Evolutionary conservation across 2,329 filamentous ascomycete genomes (phyloP), one percentile per base, ranked within the genome.

Genomic region (Clarireedia hainanense): DNA sequence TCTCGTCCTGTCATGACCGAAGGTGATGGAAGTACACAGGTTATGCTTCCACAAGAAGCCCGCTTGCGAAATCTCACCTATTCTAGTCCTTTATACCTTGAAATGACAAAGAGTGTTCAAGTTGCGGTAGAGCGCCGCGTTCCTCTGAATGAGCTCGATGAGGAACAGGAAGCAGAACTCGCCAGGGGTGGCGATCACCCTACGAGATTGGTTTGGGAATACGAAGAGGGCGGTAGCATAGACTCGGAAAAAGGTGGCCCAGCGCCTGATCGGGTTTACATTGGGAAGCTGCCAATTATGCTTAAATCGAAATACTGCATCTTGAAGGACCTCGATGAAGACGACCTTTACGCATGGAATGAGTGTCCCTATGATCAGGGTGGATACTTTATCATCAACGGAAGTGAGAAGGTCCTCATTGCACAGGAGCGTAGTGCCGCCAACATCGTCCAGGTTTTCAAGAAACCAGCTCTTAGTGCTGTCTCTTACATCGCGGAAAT

Each of bases 361-460:
- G 94, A 99, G 73, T 99, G 94, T 64, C 94, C 94, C 0, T 99
- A 96, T 71, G 94, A 99, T 68, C 94, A 96, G 69, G 94, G 94
- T 64, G 94, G 94, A 63, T 99, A 99, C 73, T 99, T 99, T 69
- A 90, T 99, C 66, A 99, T 99, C 79, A 99, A 99, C 74, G 94
- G 94, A 45, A 95, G 89, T 72, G 94, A 99, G 70, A 99, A 99
- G 78, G 94, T 99, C 23, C 76, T 99, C 64, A 99, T 99, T 66
- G 94, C 94, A 1, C 94, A 99, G 71, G 94, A 99, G 73, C 88
- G 94, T 60, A 96, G 91, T 69, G 94, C 94, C 42, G 94, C 92
- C 68, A 99, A 99, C 69, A 99, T 97, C 57, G 94, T 99, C 5
- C 94, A 99, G 73, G 92, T 99, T 27, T 99, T 99, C 82, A 92